Evolutionary conservation across 345 rosid genomes (phyloP).

Genomic region (Citropsis articulata): DNA sequence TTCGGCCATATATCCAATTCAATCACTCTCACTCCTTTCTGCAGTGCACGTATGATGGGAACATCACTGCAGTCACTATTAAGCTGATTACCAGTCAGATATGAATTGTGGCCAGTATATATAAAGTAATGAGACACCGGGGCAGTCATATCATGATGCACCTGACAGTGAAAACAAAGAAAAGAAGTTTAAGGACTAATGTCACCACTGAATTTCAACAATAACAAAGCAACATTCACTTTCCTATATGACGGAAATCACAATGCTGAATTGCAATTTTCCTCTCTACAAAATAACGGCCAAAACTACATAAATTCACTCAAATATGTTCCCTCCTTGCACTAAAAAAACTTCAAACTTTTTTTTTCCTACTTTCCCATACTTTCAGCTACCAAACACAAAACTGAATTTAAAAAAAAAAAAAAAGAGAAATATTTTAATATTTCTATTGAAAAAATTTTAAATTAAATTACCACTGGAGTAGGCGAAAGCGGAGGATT

Average conservation of each 20-base stretch:
- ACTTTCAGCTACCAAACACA: neutral
- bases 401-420: neutral
- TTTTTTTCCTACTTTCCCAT: neutral
- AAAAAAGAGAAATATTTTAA: neutral
- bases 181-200: neutral
- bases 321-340: neutral
- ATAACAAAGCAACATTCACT: neutral
- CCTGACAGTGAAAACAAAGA: slow-evolving; percentile 38
- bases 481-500: slow-evolving; percentile 52
- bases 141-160: slow-evolving; percentile 81
- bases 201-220: neutral
- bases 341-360: neutral
- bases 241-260: neutral
- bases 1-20: slow-evolving; percentile 98
- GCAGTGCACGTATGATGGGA: slow-evolving; percentile 70
- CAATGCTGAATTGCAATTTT: neutral
- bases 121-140: slow-evolving; percentile 90
- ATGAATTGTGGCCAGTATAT: slow-evolving; percentile 87
- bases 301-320: neutral
- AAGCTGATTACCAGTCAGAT: slow-evolving; percentile 90
- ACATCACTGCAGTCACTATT: slow-evolving; percentile 92
- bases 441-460: neutral
- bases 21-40: slow-evolving; percentile 80
- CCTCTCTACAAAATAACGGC: neutral
- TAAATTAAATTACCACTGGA: slow-evolving; percentile 35